Evolutionary conservation across 2,329 filamentous ascomycete species (phyloP).

Genomic region (Mycosphaerelloides madeirae): DNA sequence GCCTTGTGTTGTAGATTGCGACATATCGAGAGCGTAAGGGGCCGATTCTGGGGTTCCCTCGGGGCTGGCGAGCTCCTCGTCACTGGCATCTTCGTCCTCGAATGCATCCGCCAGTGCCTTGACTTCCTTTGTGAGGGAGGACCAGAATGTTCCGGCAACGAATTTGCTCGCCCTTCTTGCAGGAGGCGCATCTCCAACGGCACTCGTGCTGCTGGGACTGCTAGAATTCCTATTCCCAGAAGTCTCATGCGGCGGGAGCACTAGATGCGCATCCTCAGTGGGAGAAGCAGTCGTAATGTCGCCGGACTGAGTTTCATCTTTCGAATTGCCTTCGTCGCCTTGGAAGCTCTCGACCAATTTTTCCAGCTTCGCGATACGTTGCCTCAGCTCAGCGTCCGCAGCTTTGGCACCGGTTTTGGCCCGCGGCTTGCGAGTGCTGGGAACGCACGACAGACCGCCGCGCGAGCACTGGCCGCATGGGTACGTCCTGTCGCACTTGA

Average conservation of each 20-base stretch:
- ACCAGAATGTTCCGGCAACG: conserved; percentile 31
- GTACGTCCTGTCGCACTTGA: conserved; percentile 19
- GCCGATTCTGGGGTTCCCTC: conserved; percentile 13
- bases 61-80: conserved; percentile 18
- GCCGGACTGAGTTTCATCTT: not conserved
- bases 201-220: conserved; percentile 6
- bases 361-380: conserved; percentile 21
- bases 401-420: conserved; percentile 19
- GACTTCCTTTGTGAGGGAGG: conserved; percentile 28
- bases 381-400: conserved; percentile 19
- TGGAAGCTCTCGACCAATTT: conserved; percentile 20
- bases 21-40: conserved; percentile 7
- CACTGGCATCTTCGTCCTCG: conserved; percentile 23
- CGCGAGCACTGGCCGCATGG: conserved; percentile 19
- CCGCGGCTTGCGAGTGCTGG: conserved; percentile 18
- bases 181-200: conserved; percentile 9
- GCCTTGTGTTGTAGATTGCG: conserved; percentile 8
- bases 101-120: conserved; percentile 30
- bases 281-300: not conserved
- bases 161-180: conserved; percentile 22
- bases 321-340: conserved; percentile 14
- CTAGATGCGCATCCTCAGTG: not conserved
- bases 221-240: not conserved
- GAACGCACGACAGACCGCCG: conserved; percentile 12
- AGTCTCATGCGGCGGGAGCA: not conserved